These are phyloP conservation scores for Saccharomycopsis fibuligera DNA, from an alignment of 805 yeast species.

Conservation along the genomic window DNA sequence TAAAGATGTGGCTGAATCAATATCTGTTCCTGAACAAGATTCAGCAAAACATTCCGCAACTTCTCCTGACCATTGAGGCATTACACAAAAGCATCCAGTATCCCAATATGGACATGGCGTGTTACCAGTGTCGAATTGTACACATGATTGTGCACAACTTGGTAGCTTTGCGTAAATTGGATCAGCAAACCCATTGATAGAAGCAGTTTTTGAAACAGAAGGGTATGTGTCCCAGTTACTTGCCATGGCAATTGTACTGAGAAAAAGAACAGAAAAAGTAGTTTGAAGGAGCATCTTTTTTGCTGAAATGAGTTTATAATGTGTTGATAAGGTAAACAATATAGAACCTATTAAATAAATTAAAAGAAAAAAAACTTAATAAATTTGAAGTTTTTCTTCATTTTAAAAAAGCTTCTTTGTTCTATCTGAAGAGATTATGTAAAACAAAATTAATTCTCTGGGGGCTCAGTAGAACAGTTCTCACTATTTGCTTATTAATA, in stretches of 20 bases:
- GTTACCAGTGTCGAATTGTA: slow-evolving; percentile 30
- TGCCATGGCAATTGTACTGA: slow-evolving; percentile 26
- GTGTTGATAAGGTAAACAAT: too few species aligned
- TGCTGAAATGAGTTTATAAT: too few species aligned
- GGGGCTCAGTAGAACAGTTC: too few species aligned
- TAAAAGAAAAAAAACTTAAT: too few species aligned
- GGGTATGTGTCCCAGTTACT: slow-evolving; percentile 40
- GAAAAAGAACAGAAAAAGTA: too few species aligned
- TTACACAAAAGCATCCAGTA: slow-evolving; percentile 44
- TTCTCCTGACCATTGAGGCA: slow-evolving; percentile 40
- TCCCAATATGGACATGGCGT: slow-evolving; percentile 52
- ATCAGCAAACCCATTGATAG: slow-evolving; percentile 44
- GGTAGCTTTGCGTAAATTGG: slow-evolving; percentile 35
- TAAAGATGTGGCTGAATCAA: slow-evolving; percentile 34
- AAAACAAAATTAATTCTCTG: too few species aligned
- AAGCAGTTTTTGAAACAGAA: slow-evolving; percentile 39
- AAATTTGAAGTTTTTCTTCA: too few species aligned
- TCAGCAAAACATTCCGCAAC: slow-evolving; percentile 39
- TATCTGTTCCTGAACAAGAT: slow-evolving; percentile 33
- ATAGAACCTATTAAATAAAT: too few species aligned
- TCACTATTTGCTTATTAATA: too few species aligned
- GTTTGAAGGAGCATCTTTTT: too few species aligned
- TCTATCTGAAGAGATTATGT: too few species aligned
- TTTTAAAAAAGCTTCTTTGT: too few species aligned
- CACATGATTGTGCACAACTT: slow-evolving; percentile 38